Evolutionary conservation across 2,329 filamentous ascomycete species (phyloP), one percentile per base, ranked within the genome.

Genomic region (Penicillium verrucosum): DNA sequence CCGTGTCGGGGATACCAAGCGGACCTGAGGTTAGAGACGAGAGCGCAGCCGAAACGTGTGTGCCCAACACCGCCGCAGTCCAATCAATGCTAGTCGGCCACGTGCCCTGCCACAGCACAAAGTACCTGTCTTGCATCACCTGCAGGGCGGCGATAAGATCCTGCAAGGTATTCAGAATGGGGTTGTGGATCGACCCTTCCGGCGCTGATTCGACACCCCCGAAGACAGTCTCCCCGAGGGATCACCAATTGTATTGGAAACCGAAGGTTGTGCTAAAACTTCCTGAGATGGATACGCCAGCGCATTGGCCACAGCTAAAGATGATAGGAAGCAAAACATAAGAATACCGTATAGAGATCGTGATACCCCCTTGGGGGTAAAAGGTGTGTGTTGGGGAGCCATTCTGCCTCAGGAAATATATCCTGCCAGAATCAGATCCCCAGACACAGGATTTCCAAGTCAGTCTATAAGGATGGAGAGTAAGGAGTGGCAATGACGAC

Each of bases 61-160:
- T 96, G 42, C 87, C 86, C 65, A 90, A 79, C 9, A 97, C 90
- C 4, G 93, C 92, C 18, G 87, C 88, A 0, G 93, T 97, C 93
- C 93, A 97, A 77, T 97, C 93, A 67, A 96, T 97, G 32, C 89
- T 84, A 1, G 81, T 81, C 0, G 92, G 90, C 90, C 92, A 97
- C 27, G 85, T 91, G 11, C 89, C 92, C 36, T 88, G 78, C 81
- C 89, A 89, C 5, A 88, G 76, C 45, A 86, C 82, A 70, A 94
- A 97, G 75, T 91, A 96, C 27, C 81, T 78, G 51, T 84, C 80
- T 71, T 97, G 92, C 81, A 97, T 85, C 6, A 88, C 85, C 45
- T 85, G 80, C 60, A 97, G 80, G 6, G 90, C 88, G 47, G 81
- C 73, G 45, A 89, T 76, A 21, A 87, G 78, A 58, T 75, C 68